Evolutionary conservation across 1,284 basidiomycete genomes (phyloP), one percentile per base, ranked within the genome.

Genomic region (Tylopilus sp.): DNA sequence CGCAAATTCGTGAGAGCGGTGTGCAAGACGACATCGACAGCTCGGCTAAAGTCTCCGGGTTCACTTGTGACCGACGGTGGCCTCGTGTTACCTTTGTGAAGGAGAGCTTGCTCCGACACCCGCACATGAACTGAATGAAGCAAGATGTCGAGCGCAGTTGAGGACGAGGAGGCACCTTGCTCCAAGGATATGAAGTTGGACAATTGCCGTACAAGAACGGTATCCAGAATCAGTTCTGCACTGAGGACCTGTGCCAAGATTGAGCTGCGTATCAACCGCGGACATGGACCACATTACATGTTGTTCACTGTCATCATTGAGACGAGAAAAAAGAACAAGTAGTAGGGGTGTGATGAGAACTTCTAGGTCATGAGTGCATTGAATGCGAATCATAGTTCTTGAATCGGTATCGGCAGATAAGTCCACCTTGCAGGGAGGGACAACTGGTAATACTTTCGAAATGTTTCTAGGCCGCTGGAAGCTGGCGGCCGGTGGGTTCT

Each of bases 181-280:
- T 56, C 44, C 14, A 42, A 45, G 15, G 55, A 57, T 21, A 60
- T 52, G 51, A 73, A 62, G 34, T 53, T 57, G 38, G 60, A 60
- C 17, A 80, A 58, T 55, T 75, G 73, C 21, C 56, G 57, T 4
- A 66, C 64, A 59, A 81, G 63, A 45, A 80, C 58, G 14, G 61
- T 61, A 51, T 84, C 82, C 29, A 83, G 60, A 38, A 56, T 65
- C 21, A 78, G 62, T 54, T 80, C 79, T 15, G 76, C 70, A 33
- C 73, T 69, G 21, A 68, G 56, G 31, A 55, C 55, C 77, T 78
- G 50, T 21, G 35, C 26, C 46, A 56, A 54, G 1, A 26, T 55
- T 63, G 34, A 62, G 46, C 44, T 20, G 20, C 5, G 29, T 21
- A 18, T 44, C 28, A 29, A 48, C 15, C 7, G 20, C 20, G 35